Conservation (phyloP, 495 filamentous ascomycete species). For the Glutinoglossum americanum region DNA sequence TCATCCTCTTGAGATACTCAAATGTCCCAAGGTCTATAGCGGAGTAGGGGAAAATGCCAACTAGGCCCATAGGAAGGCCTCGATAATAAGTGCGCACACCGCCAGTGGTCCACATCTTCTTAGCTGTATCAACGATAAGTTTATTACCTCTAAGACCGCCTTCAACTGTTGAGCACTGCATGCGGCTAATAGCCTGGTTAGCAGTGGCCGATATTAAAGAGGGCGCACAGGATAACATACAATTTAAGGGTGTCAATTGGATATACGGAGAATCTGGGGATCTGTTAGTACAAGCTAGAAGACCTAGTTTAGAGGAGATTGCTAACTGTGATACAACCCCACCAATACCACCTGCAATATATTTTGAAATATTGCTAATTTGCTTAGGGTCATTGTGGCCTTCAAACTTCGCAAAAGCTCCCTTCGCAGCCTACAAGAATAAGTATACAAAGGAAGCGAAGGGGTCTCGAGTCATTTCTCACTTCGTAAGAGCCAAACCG, state of each 20-base stretch:
- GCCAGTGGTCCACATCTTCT: constrained; percentile 60
- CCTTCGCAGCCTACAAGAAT: constrained; percentile 51
- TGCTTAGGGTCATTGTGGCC: constrained; percentile 63
- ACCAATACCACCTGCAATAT: constrained; percentile 72
- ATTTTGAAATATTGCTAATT: constrained; percentile 67
- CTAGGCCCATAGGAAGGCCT: constrained; percentile 72
- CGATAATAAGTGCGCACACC: constrained; percentile 69
- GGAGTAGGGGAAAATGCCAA: constrained; percentile 95
- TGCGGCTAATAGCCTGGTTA: constrained; percentile 29
- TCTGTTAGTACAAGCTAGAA: background rate
- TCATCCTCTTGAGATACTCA: constrained; percentile 64
- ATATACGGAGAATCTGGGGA: constrained; percentile 62
- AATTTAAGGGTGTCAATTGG: constrained; percentile 97
- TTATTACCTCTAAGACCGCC: constrained; percentile 69
- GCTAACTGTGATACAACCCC: constrained; percentile 82
- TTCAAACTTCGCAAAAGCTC: constrained; percentile 65
- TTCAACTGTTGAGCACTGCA: constrained; percentile 83
- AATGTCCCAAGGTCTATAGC: constrained; percentile 93
- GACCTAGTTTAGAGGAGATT: background rate
- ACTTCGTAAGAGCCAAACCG: constrained; percentile 90
- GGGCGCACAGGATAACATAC: constrained; percentile 20
- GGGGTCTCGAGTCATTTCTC: constrained; percentile 5
- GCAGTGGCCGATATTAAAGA: background rate
- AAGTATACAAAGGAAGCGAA: background rate
- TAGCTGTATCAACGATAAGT: constrained; percentile 59